phyloP scores from a whole-genome alignment of 2,329 filamentous ascomycete genomes.

The Botrytis aclada region DNA sequence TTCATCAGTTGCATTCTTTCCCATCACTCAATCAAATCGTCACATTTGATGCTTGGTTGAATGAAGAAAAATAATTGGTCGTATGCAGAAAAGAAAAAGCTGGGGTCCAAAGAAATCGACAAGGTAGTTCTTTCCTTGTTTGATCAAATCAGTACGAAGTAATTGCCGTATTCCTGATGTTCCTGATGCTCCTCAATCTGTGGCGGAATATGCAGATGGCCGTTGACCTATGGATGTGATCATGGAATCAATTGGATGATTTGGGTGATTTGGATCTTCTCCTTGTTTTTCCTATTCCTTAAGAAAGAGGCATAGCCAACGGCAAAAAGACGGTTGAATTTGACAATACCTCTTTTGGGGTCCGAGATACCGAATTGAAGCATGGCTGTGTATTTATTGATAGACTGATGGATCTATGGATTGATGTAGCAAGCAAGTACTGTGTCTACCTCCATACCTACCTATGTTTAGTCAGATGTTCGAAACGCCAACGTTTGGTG shows the following conservation, averaged over 20 bases:
- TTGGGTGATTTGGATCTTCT: neutral
- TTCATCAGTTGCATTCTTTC: neutral
- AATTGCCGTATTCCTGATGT: neutral
- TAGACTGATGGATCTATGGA: neutral
- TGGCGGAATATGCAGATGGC: neutral
- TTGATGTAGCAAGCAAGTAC: neutral
- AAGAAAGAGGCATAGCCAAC: neutral
- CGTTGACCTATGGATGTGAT: neutral
- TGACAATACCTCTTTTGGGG: neutral
- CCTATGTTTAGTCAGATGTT: neutral
- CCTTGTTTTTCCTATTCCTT: neutral
- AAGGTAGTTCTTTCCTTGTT: neutral
- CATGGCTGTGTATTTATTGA: neutral
- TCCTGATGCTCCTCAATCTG: neutral
- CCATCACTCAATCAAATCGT: neutral
- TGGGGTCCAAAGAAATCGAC: neutral
- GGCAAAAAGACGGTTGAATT: neutral
- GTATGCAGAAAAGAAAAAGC: neutral
- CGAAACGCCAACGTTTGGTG: neutral
- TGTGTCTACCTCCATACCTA: neutral
- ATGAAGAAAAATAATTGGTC: neutral
- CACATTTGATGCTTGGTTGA: neutral
- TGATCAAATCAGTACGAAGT: constrained; percentile 3
- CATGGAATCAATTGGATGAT: neutral
- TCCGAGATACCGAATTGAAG: neutral